Percentiles rank a stretch among this genome's conserved stretches.
phyloP scores from a whole-genome alignment of 305 asterid species.

The Euphrasia arctica region DNA sequence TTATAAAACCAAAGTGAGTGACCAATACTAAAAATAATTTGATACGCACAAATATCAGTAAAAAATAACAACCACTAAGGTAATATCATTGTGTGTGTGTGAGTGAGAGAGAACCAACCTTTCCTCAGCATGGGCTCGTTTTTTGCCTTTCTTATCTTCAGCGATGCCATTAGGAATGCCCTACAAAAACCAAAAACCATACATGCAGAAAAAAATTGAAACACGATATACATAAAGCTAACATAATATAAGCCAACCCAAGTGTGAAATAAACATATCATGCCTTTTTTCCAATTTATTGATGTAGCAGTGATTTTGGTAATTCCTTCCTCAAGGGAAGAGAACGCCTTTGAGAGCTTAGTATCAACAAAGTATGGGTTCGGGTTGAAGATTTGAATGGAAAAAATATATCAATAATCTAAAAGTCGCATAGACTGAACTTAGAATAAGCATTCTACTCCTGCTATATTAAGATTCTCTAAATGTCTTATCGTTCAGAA shows the following conservation, averaged over 20 bases:
- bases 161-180: conserved; percentile 66
- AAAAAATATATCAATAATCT: conserved; percentile 8
- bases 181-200: conserved; percentile 48
- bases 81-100: too few relatives aligned
- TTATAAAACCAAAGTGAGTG: conserved; percentile 24
- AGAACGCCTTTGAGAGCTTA: conserved; percentile 62
- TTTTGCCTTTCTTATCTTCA: conserved; percentile 75
- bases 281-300: conserved; percentile 90
- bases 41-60: too few relatives aligned
- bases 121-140: conserved; percentile 73
- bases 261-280: conserved; percentile 40
- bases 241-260: background rate
- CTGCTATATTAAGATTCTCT: background rate
- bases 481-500: background rate
- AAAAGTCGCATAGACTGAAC: background rate
- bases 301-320: conserved; percentile 70
- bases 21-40: background rate
- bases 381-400: conserved; percentile 57
- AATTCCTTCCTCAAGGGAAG: conserved; percentile 79
- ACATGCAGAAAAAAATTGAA: conserved; percentile 22
- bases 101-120: conserved; percentile 40
- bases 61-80: too few relatives aligned
- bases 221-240: conserved; percentile 7
- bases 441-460: conserved; percentile 1
- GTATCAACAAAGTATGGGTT: conserved; percentile 79